Evolutionary conservation across 2,329 filamentous ascomycete species (phyloP).

Genomic region (Verticillium dahliae): DNA sequence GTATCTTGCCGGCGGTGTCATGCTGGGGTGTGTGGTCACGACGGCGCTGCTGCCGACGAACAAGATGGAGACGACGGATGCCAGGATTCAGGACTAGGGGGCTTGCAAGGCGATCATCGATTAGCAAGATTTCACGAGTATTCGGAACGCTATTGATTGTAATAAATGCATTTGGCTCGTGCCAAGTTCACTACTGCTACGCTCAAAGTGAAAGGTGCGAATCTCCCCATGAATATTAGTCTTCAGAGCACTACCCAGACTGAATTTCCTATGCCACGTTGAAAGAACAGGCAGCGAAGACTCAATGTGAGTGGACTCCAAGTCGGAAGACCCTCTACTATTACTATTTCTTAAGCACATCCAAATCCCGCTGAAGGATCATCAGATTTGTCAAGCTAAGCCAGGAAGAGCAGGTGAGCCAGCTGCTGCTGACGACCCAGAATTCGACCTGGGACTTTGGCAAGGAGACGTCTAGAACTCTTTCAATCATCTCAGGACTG

Average conservation of each 20-base stretch:
- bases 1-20: constrained; percentile 49
- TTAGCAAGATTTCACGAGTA: not conserved
- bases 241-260: no score
- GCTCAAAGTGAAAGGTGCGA: no score
- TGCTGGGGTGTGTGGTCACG: constrained; percentile 43
- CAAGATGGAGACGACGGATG: constrained; percentile 26
- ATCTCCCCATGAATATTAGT: not conserved
- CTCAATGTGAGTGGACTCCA: no score
- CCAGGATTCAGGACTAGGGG: constrained; percentile 5
- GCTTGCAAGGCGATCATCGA: no score
- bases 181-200: no score
- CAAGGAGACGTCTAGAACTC: no score
- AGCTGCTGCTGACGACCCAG: not conserved
- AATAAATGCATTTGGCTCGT: not conserved
- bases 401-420: not conserved
- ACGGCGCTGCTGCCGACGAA: constrained; percentile 39
- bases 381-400: not conserved
- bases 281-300: no score
- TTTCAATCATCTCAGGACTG: no score
- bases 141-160: not conserved
- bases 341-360: no score
- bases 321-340: no score
- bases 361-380: not conserved
- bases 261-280: no score
- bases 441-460: no score